Base-by-base conservation (phyloP, 805 yeast species). In the Candida succiphila region DNA sequence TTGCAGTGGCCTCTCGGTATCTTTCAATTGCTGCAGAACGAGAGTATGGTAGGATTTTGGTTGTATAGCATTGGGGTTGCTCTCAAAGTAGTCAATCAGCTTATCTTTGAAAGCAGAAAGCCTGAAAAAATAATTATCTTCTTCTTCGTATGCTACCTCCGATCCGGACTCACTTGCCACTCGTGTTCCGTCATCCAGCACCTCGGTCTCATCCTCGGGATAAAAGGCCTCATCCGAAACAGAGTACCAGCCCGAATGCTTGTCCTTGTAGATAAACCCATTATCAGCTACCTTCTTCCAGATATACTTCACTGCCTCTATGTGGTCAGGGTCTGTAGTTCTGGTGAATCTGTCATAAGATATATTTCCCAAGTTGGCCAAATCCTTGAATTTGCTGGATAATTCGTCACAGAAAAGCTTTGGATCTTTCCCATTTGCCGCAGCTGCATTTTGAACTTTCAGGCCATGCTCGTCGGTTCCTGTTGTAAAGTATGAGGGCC, bases 391-490 rank as follows among this genome's bases (percentile, higher is more conserved):
- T 35, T 74, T 75, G 4, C 58, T 49, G 1, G 85, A 72, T 3
- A 85, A 68, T 12, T 57, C 57, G 50, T 89, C 95, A 17, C 87
- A 94, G 45, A 88, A 81, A 29, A 54, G 49, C 46, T 78, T 68
- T 1, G 96, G 85, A 1, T 60, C 58, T n/a, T 54, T 51, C 0
- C 66, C 65, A 6, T 49, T 48, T 10, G 64, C 67, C 37, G 62
- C 63, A 21, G 60, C 63, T 0, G 94, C 96, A n/a, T 72, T 65
- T 46, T 85, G 94, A 21, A 89, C 89, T 61, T 92, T 92, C 35
- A 87, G 59, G 0, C 98, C 98, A 54, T 92, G 98, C 56, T 92
- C 98, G 54, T 92, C 98, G 0, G 96, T 88, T 1, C 98, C 98
- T 0, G 97, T 92, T 6, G 84, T 72, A 48, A 88, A 69, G 38